Percentiles rank a stretch among this genome's conserved stretches.
These are phyloP conservation scores for Dactylellina leptospora DNA, from an alignment of 2,329 filamentous ascomycete species.

Conservation along the genomic window DNA sequence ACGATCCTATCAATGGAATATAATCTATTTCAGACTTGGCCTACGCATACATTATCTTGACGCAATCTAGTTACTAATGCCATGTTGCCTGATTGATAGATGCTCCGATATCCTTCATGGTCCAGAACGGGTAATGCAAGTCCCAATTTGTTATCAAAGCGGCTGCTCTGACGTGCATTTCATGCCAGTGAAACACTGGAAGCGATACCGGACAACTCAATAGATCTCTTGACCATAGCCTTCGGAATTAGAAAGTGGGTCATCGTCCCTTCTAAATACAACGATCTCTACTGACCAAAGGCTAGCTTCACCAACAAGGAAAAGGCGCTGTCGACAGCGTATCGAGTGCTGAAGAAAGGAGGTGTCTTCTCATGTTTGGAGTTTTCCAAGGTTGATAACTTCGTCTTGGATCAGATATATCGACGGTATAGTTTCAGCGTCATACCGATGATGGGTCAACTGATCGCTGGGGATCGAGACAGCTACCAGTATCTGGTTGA, in stretches of 20 bases:
- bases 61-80: background rate
- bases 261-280: background rate
- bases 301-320: constrained; percentile 83
- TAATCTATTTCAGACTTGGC: too few species aligned
- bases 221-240: constrained; percentile 96
- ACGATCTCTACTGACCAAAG: constrained; percentile 6
- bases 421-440: constrained; percentile 95
- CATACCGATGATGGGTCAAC: constrained; percentile 92
- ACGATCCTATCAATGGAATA: too few species aligned
- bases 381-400: constrained; percentile 84
- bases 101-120: constrained; percentile 52
- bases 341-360: constrained; percentile 88
- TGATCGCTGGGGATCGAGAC: constrained; percentile 91
- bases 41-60: too few species aligned
- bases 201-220: constrained; percentile 71
- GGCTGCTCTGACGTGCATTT: constrained; percentile 66
- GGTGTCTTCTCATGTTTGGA: constrained; percentile 97
- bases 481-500: constrained; percentile 99
- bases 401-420: constrained; percentile 83
- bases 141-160: constrained; percentile 69
- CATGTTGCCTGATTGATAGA: constrained; percentile 18
- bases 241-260: constrained; percentile 86
- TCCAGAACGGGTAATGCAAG: constrained; percentile 48
- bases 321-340: constrained; percentile 80
- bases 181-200: constrained; percentile 45